These are phyloP conservation scores for Lactifluus echinatus DNA, from an alignment of 768 basidiomycete species.

Conservation along the genomic window DNA sequence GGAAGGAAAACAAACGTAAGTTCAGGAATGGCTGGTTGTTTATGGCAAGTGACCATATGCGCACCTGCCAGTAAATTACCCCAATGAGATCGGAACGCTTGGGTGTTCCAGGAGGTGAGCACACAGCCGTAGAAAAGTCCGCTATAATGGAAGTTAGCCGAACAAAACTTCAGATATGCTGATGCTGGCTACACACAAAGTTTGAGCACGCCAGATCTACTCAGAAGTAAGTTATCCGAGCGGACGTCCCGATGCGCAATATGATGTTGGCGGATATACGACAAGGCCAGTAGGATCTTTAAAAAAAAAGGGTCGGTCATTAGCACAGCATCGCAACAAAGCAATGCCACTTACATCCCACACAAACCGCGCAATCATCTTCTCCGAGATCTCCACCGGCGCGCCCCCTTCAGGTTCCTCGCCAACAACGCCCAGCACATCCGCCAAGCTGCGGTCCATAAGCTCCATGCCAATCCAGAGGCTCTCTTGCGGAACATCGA, in stretches of 20 bases:
- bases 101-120: constrained; percentile 43
- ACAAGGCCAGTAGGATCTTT: constrained; percentile 57
- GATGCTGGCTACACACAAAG: constrained; percentile 38
- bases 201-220: constrained; percentile 61
- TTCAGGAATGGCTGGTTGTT: not conserved
- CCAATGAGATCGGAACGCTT: constrained; percentile 52
- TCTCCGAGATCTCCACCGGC: constrained; percentile 53
- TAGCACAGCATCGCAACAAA: not conserved
- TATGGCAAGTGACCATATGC: constrained; percentile 15
- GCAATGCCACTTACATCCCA: constrained; percentile 50
- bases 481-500: constrained; percentile 44
- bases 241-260: constrained; percentile 82
- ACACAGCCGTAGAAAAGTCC: constrained; percentile 74
- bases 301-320: not conserved
- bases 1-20: not conserved
- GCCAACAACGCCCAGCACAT: constrained; percentile 48
- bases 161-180: not conserved
- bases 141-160: constrained; percentile 30
- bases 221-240: constrained; percentile 74
- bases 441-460: constrained; percentile 82
- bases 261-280: constrained; percentile 51
- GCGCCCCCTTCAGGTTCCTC: constrained; percentile 27
- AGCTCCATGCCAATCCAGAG: constrained; percentile 88
- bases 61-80: constrained; percentile 73
- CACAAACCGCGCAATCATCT: constrained; percentile 63